phyloP scores from a whole-genome alignment of 192 early-diverging fungal species.

The Linderina pennispora region DNA sequence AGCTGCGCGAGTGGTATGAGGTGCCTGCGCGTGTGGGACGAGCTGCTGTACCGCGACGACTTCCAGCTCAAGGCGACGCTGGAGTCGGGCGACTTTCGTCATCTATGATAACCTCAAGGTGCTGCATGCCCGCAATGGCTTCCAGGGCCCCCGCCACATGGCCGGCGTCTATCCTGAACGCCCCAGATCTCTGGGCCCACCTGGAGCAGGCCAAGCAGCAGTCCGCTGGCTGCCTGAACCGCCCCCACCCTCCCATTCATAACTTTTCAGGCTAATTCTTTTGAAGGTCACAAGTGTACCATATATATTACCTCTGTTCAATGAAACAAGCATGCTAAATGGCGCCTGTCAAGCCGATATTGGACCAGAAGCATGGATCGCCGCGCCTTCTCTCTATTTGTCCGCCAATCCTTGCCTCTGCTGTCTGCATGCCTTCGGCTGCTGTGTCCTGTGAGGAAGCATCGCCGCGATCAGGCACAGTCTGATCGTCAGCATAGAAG shows the following conservation, averaged over 20 bases:
- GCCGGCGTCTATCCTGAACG: slow-evolving; percentile 40
- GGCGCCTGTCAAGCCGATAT: no score
- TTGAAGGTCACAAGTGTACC: no score
- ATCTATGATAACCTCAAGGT: slow-evolving; percentile 47
- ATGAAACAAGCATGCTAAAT: slow-evolving; percentile 1
- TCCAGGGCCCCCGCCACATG: slow-evolving; percentile 42
- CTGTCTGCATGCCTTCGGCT: no score
- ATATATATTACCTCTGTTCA: no score
- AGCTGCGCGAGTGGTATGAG: slow-evolving; percentile 46
- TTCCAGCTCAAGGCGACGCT: slow-evolving; percentile 42
- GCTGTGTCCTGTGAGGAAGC: slow-evolving; percentile 9
- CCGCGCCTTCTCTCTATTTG: no score
- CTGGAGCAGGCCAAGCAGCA: slow-evolving; percentile 19
- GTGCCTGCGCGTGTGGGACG: slow-evolving; percentile 41
- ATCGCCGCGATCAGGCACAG: background rate
- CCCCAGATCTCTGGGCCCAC: slow-evolving; percentile 36
- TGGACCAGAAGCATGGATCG: no score
- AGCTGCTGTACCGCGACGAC: slow-evolving; percentile 41
- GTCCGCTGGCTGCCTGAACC: background rate
- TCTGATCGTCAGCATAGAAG: background rate
- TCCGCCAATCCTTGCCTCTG: no score
- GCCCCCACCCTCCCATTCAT: no score
- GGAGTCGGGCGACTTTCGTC: slow-evolving; percentile 39
- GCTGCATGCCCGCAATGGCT: slow-evolving; percentile 47
- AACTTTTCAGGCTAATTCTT: no score